Evolutionary conservation across 2,329 filamentous ascomycete genomes (phyloP).

Genomic region (Aspergillus latus): DNA sequence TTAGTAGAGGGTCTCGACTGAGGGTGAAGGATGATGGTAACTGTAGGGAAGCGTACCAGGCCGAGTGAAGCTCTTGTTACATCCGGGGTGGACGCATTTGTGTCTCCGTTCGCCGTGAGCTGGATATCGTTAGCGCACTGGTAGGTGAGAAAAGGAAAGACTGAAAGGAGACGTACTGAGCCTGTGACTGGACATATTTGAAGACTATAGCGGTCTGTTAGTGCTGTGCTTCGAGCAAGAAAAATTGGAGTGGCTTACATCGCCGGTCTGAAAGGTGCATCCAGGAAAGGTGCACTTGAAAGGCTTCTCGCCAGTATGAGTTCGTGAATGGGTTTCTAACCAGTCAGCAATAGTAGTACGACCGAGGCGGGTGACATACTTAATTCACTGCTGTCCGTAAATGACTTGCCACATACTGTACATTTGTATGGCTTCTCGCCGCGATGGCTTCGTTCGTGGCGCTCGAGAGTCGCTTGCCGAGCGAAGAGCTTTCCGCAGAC

Average conservation of each 20-base stretch:
- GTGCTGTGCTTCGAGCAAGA: slow-evolving; percentile 29
- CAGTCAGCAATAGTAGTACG: slow-evolving; percentile 21
- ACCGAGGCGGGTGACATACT: slow-evolving; percentile 30
- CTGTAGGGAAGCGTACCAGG: slow-evolving; percentile 34
- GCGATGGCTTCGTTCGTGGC: slow-evolving; percentile 46
- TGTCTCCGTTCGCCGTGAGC: slow-evolving; percentile 45
- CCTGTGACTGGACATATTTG: slow-evolving; percentile 48
- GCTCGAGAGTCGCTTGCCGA: slow-evolving; percentile 44
- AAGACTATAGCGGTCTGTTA: slow-evolving; percentile 34
- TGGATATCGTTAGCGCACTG: slow-evolving; percentile 15
- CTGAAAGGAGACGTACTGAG: slow-evolving; percentile 34
- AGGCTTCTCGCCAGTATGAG: slow-evolving; percentile 45
- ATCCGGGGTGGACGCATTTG: slow-evolving; percentile 41
- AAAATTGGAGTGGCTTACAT: slow-evolving; percentile 32
- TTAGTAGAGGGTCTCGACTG: neutral
- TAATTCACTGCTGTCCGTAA: slow-evolving; percentile 47
- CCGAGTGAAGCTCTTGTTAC: slow-evolving; percentile 46
- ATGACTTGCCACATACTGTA: slow-evolving; percentile 42
- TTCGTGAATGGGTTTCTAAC: slow-evolving; percentile 45
- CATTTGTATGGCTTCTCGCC: slow-evolving; percentile 47
- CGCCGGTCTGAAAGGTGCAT: slow-evolving; percentile 45
- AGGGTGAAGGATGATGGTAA: neutral
- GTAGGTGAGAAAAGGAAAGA: neutral
- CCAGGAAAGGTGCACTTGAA: slow-evolving; percentile 46
- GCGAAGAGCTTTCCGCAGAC: slow-evolving; percentile 45